Percentiles rank a stretch among this genome's conserved stretches.
phyloP scores from a whole-genome alignment of 805 yeast species.

The Clavispora asparagi region DNA sequence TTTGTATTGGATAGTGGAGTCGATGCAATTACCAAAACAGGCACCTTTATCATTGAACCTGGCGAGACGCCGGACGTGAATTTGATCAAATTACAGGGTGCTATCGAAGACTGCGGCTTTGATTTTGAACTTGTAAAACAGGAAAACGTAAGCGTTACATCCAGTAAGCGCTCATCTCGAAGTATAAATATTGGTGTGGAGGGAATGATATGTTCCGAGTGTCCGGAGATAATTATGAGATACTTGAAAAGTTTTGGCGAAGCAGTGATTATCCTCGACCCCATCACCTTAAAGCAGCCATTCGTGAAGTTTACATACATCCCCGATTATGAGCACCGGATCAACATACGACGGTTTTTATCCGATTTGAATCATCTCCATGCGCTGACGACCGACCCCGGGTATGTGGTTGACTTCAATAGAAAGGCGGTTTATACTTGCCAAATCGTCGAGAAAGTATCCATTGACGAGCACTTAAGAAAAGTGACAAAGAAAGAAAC shows the following conservation, averaged over 20 bases:
- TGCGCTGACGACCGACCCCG: constrained; percentile 19
- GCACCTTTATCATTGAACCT: constrained; percentile 51
- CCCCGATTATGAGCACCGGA: constrained; percentile 41
- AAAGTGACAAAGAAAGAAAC: constrained; percentile 47
- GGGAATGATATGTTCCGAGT: constrained; percentile 69
- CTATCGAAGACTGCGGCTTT: constrained; percentile 65
- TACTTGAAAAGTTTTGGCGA: constrained; percentile 51
- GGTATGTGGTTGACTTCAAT: constrained; percentile 15
- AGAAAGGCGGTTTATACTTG: constrained; percentile 40
- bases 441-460: constrained; percentile 46
- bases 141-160: constrained; percentile 41
- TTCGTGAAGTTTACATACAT: constrained; percentile 59
- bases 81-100: constrained; percentile 38
- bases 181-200: constrained; percentile 50
- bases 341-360: constrained; percentile 54
- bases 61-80: constrained; percentile 19
- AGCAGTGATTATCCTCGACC: constrained; percentile 50
- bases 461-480: constrained; percentile 61
- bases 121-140: constrained; percentile 47
- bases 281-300: constrained; percentile 52
- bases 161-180: constrained; percentile 47
- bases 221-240: constrained; percentile 53
- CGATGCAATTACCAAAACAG: constrained; percentile 57
- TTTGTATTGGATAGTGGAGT: constrained; percentile 52
- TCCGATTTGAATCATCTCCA: constrained; percentile 42